A percentile compares a stretch with the other conserved stretches of the same genome.
Evolutionary conservation across 345 rosid genomes (phyloP).

Genomic region (Aquilaria malaccensis): DNA sequence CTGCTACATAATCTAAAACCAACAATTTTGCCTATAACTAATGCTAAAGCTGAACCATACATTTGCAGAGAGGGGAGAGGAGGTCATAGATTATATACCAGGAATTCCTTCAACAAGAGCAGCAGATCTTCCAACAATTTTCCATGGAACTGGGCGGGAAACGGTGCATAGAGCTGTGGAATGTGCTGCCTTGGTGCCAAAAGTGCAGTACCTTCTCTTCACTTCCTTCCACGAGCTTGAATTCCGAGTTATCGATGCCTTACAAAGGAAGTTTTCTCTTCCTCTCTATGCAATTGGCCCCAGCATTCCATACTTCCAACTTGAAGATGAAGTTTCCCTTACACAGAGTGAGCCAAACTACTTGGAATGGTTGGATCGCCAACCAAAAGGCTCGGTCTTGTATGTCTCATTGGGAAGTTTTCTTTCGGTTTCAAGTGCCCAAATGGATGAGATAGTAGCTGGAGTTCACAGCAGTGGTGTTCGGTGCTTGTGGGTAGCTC

Average conservation of each 20-base stretch:
- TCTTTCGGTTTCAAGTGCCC: slow-evolving; percentile 10
- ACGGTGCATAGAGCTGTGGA: not conserved
- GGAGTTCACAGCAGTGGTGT: slow-evolving; percentile 13
- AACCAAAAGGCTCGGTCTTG: slow-evolving; percentile 12
- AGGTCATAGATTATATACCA: slow-evolving; percentile 29
- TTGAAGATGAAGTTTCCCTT: not conserved
- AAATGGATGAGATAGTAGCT: slow-evolving; percentile 13
- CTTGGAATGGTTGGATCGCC: slow-evolving; percentile 9
- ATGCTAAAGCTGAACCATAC: no score
- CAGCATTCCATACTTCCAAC: slow-evolving; percentile 26
- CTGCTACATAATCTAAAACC: no score
- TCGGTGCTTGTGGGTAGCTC: slow-evolving; percentile 13
- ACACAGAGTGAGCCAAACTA: slow-evolving; percentile 1
- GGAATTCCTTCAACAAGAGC: slow-evolving; percentile 25
- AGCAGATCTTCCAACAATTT: slow-evolving; percentile 14
- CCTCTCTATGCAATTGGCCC: slow-evolving; percentile 37
- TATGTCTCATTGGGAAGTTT: slow-evolving; percentile 16
- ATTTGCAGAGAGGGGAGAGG: slow-evolving; percentile 25
- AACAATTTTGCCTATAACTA: no score
- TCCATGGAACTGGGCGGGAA: not conserved
- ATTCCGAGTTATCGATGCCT: slow-evolving; percentile 14
- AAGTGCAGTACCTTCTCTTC: slow-evolving; percentile 27
- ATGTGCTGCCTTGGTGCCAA: slow-evolving; percentile 9
- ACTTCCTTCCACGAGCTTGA: slow-evolving; percentile 25
- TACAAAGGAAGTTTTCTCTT: slow-evolving; percentile 11